Evolutionary conservation across 768 basidiomycete species (phyloP).

Genomic region (Pulveroboletus sp.): DNA sequence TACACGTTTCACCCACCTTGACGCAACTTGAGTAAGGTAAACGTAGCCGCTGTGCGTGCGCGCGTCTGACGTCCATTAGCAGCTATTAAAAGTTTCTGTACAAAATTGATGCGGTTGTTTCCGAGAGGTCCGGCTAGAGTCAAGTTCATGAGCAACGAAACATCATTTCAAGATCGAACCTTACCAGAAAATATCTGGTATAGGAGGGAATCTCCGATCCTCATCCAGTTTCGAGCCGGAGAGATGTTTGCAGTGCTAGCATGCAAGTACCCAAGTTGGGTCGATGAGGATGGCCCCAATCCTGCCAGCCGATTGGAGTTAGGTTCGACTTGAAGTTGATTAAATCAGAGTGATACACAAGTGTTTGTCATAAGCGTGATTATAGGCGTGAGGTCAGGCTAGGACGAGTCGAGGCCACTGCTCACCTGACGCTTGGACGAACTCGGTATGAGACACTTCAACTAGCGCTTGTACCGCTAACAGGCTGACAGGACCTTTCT

Average conservation of each 20-base stretch:
- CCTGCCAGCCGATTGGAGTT: neutral
- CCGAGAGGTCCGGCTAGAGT: slow-evolving; percentile 2
- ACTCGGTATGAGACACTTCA: slow-evolving; percentile 9
- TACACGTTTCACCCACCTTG: neutral
- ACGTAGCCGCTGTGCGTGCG: slow-evolving; percentile 14
- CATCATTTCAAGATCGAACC: neutral
- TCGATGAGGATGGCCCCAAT: neutral
- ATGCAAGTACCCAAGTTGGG: slow-evolving; percentile 5
- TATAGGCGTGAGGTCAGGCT: neutral
- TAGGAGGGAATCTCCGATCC: slow-evolving; percentile 11
- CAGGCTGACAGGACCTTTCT: slow-evolving; percentile 12
- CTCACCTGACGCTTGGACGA: slow-evolving; percentile 11
- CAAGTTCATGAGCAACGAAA: neutral
- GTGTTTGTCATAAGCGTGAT: neutral
- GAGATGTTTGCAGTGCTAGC: slow-evolving; percentile 11
- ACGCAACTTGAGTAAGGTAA: slow-evolving; percentile 11
- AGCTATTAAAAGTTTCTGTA: slow-evolving; percentile 8
- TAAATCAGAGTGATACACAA: neutral
- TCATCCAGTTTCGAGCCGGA: slow-evolving; percentile 11
- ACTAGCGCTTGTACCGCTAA: slow-evolving; percentile 21
- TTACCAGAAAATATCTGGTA: slow-evolving; percentile 7
- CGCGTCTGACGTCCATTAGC: slow-evolving; percentile 1
- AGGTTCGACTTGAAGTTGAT: neutral
- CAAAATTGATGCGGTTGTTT: slow-evolving; percentile 7
- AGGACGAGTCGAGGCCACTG: neutral